Conservation (phyloP, 768 basidiomycete genomes). For the Royoungia palumana region DNA sequence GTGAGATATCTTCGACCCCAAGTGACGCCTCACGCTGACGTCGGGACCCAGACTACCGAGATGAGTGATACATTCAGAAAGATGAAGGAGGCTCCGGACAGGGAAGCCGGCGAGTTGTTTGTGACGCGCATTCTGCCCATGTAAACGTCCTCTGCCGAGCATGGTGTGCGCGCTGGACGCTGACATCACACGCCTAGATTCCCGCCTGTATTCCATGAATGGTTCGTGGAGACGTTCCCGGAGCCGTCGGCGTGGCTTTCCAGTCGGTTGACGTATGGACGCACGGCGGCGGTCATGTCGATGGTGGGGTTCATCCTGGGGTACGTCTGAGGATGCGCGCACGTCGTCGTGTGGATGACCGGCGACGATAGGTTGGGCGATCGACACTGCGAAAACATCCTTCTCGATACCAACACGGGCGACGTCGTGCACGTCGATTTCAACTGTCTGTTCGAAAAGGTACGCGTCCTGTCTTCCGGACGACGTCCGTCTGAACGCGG, state of each 20-base stretch:
- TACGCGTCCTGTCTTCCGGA: constrained; percentile 19
- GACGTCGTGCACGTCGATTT: constrained; percentile 97
- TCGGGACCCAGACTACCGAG: constrained; percentile 37
- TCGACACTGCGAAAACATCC: constrained; percentile 93
- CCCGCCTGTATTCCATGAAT: constrained; percentile 90
- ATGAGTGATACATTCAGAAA: constrained; percentile 45
- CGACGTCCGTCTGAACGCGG: too few species aligned
- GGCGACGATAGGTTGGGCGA: constrained; percentile 79
- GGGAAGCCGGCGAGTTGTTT: constrained; percentile 52
- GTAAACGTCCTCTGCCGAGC: constrained; percentile 38
- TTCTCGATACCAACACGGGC: constrained; percentile 84
- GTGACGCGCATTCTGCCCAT: constrained; percentile 48
- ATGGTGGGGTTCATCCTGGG: constrained; percentile 98
- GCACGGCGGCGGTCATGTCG: constrained; percentile 95
- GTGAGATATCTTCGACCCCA: constrained; percentile 32
- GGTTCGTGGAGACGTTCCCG: constrained; percentile 96
- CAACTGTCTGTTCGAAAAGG: constrained; percentile 97
- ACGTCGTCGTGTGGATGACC: neutral
- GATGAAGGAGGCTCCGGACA: constrained; percentile 50
- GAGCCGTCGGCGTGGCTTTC: constrained; percentile 95
- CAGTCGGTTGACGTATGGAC: constrained; percentile 78
- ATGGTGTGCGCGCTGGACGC: neutral
- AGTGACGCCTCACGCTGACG: neutral
- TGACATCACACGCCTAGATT: constrained; percentile 40
- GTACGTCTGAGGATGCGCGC: constrained; percentile 37